A percentile compares a stretch with the other conserved stretches of the same genome.
These are phyloP conservation scores for Acer saccharum DNA, from an alignment of 345 rosid species.

Conservation along the genomic window DNA sequence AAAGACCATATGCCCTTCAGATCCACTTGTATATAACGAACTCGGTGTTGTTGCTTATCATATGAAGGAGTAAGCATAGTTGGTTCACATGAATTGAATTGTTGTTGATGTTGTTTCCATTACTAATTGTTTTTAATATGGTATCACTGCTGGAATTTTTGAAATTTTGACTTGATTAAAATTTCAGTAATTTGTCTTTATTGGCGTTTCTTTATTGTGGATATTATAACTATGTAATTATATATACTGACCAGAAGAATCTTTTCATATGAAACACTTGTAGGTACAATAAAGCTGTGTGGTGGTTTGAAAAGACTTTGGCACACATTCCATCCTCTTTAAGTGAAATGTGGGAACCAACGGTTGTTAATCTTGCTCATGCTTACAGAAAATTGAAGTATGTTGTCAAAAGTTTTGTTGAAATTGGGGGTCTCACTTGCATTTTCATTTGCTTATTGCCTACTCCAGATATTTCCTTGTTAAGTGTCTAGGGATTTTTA, in stretches of 20 bases:
- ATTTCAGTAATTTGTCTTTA: neutral
- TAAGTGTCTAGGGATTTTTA: neutral
- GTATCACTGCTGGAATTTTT: neutral
- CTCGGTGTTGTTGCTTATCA: slow-evolving; percentile 96
- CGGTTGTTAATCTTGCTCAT: slow-evolving; percentile 89
- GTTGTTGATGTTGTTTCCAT: neutral
- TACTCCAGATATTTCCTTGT: neutral
- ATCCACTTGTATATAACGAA: slow-evolving; percentile 95
- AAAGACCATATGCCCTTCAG: slow-evolving; percentile 82
- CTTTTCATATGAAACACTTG: slow-evolving; percentile 26
- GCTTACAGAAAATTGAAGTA: slow-evolving; percentile 87
- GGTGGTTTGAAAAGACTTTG: slow-evolving; percentile 94
- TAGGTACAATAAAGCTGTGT: slow-evolving; percentile 87
- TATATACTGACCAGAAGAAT: slow-evolving; percentile 14
- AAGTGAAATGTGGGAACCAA: slow-evolving; percentile 88
- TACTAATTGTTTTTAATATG: neutral
- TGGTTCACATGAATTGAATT: neutral
- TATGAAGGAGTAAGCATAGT: slow-evolving; percentile 82
- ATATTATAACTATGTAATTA: neutral
- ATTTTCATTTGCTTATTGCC: slow-evolving; percentile 14
- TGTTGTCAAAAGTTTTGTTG: slow-evolving; percentile 7
- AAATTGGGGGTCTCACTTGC: slow-evolving; percentile 14
- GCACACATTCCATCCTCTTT: slow-evolving; percentile 66
- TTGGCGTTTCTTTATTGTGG: neutral
- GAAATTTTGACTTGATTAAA: neutral